Conservation (phyloP, 352 stramenopile species). For the Phytophthora vignae region DNA sequence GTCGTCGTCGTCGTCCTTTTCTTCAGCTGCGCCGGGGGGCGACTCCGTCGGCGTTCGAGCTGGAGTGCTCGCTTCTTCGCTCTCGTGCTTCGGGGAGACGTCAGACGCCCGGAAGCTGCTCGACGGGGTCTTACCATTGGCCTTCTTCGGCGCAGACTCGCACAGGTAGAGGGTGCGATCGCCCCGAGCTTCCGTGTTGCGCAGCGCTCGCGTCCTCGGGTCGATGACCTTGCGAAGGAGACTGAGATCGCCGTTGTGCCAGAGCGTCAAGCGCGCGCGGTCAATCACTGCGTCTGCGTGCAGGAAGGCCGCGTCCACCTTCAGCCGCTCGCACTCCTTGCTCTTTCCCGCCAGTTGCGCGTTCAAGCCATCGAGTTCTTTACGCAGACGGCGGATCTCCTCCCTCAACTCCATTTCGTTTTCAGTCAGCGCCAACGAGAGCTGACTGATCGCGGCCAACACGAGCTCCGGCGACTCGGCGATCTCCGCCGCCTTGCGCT, state of each 20-base stretch:
- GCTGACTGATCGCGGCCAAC: slow-evolving; percentile 27
- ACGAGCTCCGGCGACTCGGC: slow-evolving; percentile 26
- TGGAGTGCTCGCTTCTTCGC: not conserved
- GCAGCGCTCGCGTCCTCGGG: slow-evolving; percentile 16
- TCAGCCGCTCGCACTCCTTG: slow-evolving; percentile 10
- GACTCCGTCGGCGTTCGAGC: not conserved
- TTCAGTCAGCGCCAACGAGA: slow-evolving; percentile 12
- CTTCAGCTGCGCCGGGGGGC: not conserved
- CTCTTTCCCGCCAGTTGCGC: slow-evolving; percentile 23
- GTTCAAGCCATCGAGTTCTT: slow-evolving; percentile 24
- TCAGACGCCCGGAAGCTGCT: slow-evolving; percentile 5
- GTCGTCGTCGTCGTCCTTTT: slow-evolving; percentile 13
- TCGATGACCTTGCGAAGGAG: slow-evolving; percentile 34
- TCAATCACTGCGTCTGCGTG: slow-evolving; percentile 40
- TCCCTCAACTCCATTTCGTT: slow-evolving; percentile 18
- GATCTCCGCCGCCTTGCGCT: slow-evolving; percentile 35
- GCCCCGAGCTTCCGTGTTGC: slow-evolving; percentile 15
- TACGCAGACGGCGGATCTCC: slow-evolving; percentile 20
- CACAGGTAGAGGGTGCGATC: slow-evolving; percentile 33
- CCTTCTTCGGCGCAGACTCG: slow-evolving; percentile 3
- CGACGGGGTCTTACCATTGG: not conserved
- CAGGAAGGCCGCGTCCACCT: slow-evolving; percentile 19
- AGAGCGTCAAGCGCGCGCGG: slow-evolving; percentile 28
- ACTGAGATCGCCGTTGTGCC: slow-evolving; percentile 33
- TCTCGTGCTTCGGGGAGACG: not conserved